Conservation (phyloP, 345 rosid species). For the Camelina sativa region DNA sequence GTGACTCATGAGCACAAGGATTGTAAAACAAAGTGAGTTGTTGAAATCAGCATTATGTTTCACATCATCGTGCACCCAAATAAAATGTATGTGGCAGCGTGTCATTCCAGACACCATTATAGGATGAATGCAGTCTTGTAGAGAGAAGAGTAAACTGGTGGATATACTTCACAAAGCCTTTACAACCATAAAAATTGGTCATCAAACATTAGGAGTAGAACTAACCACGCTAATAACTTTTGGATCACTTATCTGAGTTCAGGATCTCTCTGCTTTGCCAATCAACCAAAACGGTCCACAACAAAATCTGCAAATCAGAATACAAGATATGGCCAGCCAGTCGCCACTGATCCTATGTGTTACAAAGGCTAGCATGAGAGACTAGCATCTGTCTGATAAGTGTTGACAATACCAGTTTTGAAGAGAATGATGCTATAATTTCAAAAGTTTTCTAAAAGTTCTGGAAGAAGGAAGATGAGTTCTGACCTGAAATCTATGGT, state of each 20-base stretch:
- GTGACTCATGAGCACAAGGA: background rate
- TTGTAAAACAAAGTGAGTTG: slow-evolving; percentile 3
- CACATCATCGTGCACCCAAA: background rate
- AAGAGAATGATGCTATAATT: slow-evolving; percentile 13
- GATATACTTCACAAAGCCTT: slow-evolving; percentile 29
- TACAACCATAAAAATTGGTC: slow-evolving; percentile 40
- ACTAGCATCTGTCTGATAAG: slow-evolving; percentile 22
- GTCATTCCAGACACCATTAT: background rate
- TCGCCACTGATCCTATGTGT: slow-evolving; percentile 37
- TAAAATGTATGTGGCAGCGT: background rate
- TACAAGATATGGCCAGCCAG: slow-evolving; percentile 42
- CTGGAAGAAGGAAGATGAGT: slow-evolving; percentile 20
- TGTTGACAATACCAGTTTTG: background rate
- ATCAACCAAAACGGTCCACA: slow-evolving; percentile 54
- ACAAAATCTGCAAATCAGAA: slow-evolving; percentile 53
- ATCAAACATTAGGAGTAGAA: slow-evolving; percentile 39
- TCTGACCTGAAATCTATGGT: slow-evolving; percentile 53
- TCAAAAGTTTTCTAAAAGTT: slow-evolving; percentile 9
- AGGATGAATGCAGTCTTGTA: background rate
- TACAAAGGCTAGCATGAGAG: slow-evolving; percentile 10
- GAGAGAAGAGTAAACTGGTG: background rate
- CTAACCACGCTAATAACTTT: slow-evolving; percentile 44
- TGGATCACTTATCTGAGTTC: slow-evolving; percentile 47
- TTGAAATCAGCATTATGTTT: background rate
- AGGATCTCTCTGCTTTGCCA: slow-evolving; percentile 51